These are phyloP conservation scores for Rhodamnia rubescens DNA, from an alignment of 345 rosid genomes.

Conservation along the genomic window DNA sequence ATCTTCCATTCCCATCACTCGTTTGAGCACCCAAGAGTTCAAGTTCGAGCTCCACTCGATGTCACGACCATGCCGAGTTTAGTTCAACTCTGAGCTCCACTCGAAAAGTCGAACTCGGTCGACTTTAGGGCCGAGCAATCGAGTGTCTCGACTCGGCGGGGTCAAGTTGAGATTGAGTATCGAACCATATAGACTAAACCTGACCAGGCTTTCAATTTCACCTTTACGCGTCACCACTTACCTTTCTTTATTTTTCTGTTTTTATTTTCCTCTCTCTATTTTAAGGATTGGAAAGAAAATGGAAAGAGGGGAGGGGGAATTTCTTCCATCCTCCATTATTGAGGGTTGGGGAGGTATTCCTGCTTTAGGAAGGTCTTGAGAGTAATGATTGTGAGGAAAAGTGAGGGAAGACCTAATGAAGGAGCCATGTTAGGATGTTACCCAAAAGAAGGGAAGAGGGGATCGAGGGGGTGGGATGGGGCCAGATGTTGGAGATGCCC, in stretches of 20 bases:
- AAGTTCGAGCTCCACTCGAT: neutral
- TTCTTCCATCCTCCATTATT: neutral
- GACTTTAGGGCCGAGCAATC: neutral
- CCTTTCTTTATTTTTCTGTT: neutral
- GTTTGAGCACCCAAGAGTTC: neutral
- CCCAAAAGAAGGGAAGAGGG: constrained; percentile 29
- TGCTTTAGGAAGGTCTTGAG: neutral
- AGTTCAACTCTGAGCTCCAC: neutral
- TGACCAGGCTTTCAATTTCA: neutral
- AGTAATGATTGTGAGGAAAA: neutral
- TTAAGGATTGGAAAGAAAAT: neutral
- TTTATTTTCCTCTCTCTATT: neutral
- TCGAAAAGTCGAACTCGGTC: neutral
- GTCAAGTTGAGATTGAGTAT: neutral
- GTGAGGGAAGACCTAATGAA: constrained; percentile 7
- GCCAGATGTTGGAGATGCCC: constrained; percentile 14
- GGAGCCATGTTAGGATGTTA: constrained; percentile 37
- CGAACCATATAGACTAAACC: neutral
- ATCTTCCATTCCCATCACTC: neutral
- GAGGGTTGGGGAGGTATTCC: neutral
- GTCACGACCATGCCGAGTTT: neutral
- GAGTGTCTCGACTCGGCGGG: neutral
- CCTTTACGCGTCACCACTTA: neutral
- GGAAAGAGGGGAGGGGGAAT: neutral
- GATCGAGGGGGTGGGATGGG: constrained; percentile 13